Conservation (phyloP, 768 basidiomycete genomes). For the Tremella fuciformis region DNA sequence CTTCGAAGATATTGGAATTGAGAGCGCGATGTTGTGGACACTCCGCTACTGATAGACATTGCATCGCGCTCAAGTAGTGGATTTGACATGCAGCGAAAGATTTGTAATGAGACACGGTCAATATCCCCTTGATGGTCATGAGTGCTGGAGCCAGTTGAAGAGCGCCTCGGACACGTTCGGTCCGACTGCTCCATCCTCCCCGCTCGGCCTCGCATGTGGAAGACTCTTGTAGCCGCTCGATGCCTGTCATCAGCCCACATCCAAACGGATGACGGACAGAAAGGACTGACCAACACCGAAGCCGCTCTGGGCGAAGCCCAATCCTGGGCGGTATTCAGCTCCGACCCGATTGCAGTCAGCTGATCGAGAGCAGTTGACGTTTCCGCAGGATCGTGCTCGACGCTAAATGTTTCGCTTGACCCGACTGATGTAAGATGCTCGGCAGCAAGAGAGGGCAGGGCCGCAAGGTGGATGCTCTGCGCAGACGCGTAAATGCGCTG, state of each 20-base stretch:
- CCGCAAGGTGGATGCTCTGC: neutral
- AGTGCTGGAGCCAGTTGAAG: conserved; percentile 11
- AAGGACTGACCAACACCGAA: conserved; percentile 8
- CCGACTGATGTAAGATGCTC: neutral
- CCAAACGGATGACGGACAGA: neutral
- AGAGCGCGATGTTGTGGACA: no score
- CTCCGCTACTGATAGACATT: no score
- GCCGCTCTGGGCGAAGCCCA: neutral
- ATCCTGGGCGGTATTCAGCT: neutral
- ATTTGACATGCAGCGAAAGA: no score
- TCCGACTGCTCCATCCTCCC: neutral
- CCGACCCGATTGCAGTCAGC: neutral
- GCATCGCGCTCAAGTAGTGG: no score
- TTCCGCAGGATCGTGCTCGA: neutral
- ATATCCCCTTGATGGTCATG: neutral
- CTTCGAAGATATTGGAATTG: no score
- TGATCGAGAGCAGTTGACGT: neutral
- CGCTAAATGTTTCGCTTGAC: no score
- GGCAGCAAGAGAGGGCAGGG: neutral
- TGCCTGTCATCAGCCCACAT: conserved; percentile 6
- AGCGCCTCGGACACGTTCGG: conserved; percentile 6
- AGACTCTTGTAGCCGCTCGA: conserved; percentile 6
- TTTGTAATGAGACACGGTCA: no score
- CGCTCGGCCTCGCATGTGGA: neutral
- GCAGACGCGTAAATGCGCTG: conserved; percentile 26